Evolutionary conservation across 306 rosid genomes (phyloP).

Genomic region (Senna tora): DNA sequence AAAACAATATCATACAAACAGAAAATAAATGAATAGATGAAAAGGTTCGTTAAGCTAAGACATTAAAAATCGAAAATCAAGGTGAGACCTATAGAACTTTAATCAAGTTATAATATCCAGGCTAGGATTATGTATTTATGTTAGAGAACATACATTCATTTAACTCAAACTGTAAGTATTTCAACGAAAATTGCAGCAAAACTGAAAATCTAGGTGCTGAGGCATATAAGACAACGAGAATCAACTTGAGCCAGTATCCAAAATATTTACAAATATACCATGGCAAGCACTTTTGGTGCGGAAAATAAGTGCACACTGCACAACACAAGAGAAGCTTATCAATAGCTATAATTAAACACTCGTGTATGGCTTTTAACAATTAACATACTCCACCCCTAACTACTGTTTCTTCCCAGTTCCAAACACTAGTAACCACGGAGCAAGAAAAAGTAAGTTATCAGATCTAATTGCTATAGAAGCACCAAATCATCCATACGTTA

Average conservation of each 20-base stretch:
- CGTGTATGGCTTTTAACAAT: neutral
- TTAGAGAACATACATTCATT: neutral
- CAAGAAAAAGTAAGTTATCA: neutral
- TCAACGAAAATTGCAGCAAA: neutral
- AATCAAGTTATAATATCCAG: constrained; percentile 1
- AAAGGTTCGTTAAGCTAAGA: neutral
- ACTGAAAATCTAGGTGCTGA: neutral
- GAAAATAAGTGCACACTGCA: neutral
- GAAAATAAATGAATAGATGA: neutral
- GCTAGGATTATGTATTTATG: neutral
- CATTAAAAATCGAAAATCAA: constrained; percentile 9
- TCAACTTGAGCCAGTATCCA: neutral
- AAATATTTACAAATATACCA: neutral
- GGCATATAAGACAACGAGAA: neutral
- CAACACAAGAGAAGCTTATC: neutral
- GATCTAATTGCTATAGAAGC: constrained; percentile 13
- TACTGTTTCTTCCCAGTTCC: neutral
- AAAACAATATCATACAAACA: neutral
- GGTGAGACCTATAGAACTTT: neutral
- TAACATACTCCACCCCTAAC: neutral
- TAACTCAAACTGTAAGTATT: neutral
- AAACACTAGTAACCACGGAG: neutral
- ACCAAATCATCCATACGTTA: neutral
- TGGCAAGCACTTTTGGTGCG: neutral
- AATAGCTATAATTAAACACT: neutral